Evolutionary conservation across 2,329 filamentous ascomycete species (phyloP), one percentile per base, ranked within the genome.

Genomic region (Aspergillus amoenus): DNA sequence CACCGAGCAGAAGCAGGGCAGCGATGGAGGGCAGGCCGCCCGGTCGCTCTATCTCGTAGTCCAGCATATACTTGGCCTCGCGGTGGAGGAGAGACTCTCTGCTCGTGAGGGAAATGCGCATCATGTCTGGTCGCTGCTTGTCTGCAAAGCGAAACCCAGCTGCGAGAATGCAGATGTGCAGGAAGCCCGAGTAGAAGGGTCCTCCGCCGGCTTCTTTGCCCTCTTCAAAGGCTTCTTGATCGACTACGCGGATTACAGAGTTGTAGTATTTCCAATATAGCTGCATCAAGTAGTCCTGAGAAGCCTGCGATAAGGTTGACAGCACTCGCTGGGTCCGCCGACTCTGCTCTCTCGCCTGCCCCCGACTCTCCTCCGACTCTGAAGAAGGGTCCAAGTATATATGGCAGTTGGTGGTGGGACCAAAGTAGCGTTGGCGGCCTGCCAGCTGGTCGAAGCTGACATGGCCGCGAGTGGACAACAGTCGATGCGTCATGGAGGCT

Each of bases 41-140:
- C 1, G 45, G 45, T 15, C 45, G 45, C 45, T 48, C 45, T 18
- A 48, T 48, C 30, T 48, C 45, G 30, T 48, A 48, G 45, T 48
- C 45, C 4, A 48, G 45, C 45, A 48, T 48, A 30, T 48, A 48
- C 45, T 48, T 48, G n/a, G 45, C 45, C 30, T 48, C 45, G 17
- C 45, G 45, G 11, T 48, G 45, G 0, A 48, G 45, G n/a, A 37
- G n/a, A 4, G n/a, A 21, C 30, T 48, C 45, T 15, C 45, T 18
- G n/a, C 45, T 30, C 8, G 45, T 7, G 9, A 48, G 30, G 11
- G 30, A 24, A 15, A 48, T 48, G 8, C 45, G 45, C 45, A 37
- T 4, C 30, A 48, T 48, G 45, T 48, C 45, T 6, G 45, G 45
- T 9, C 30, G 27, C 45, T 34, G 15, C 7, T 48, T 48, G 27